Evolutionary conservation across 768 basidiomycete species (phyloP), one percentile per base, ranked within the genome.

Genomic region (Amanita rimosa): DNA sequence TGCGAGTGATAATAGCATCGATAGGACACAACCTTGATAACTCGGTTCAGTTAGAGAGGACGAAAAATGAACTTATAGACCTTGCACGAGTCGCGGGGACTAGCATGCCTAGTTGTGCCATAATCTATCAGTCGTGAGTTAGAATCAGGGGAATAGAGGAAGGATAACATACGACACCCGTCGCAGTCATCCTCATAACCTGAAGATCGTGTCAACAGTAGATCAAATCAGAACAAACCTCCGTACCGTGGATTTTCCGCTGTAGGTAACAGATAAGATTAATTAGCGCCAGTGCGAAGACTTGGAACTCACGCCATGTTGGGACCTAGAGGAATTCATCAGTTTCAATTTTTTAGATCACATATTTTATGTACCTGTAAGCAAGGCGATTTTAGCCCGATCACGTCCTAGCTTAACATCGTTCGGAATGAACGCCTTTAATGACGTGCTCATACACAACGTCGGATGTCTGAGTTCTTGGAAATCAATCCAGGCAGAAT

Each of bases 61-160:
- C 26, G n/a, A 42, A 31, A 6, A 13, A 38, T 41, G 6, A 29
- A 8, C 5, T 24, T n/a, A 60, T 73, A 50, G 55, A 88, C 85
- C 79, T 74, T 22, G 96, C 95, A 52, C 67, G 75, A 33, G 74
- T 62, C 0, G 96, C 95, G 26, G 96, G 95, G 2, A 98, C 91
- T 39, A 84, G 76, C 88, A 96, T 97, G 17, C 96, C 96, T 13
- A 98, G 72, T 60, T 94, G 93, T 3, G 93, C 91, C 85, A 96
- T 87, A 52, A 90, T 87, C 79, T 85, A 46, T 31, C 46, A 42
- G 47, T 17, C 19, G 38, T 51, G 21, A 52, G 49, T 22, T 46
- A 44, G 29, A 6, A 27, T 24, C 35, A 37, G 29, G 27, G 1
- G 6, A 36, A 14, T 24, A 7, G 24, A 11, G 13, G 19, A 21